Percentiles rank a stretch among this genome's conserved stretches.
phyloP scores from a whole-genome alignment of 169 alveolate species.

The Cryptosporidium ubiquitum region DNA sequence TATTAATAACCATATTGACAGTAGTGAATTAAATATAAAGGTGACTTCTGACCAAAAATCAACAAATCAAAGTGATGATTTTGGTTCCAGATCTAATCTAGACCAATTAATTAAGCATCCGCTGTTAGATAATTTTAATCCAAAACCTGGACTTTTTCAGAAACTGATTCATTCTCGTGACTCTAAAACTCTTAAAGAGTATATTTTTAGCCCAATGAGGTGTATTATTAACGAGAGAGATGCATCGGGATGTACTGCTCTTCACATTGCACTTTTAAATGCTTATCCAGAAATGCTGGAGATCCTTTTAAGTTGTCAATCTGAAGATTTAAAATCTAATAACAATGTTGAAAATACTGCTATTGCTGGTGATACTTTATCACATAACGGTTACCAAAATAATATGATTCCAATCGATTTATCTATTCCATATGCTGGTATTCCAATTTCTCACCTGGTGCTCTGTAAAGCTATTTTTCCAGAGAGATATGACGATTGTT shows the following conservation, averaged over 20 bases:
- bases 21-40: not conserved
- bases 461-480: constrained; percentile 58
- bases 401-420: constrained; percentile 31
- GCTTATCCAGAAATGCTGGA: constrained; percentile 70
- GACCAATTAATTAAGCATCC: not conserved
- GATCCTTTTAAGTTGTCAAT: constrained; percentile 49
- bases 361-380: not conserved
- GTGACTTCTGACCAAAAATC: constrained; percentile 1
- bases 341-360: not conserved
- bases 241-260: constrained; percentile 68
- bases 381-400: not conserved
- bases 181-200: constrained; percentile 44
- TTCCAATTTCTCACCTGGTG: constrained; percentile 56
- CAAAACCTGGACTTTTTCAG: constrained; percentile 64
- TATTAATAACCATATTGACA: not conserved
- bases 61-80: not conserved
- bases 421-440: constrained; percentile 37
- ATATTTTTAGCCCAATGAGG: constrained; percentile 55
- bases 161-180: constrained; percentile 65
- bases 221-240: constrained; percentile 55
- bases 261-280: constrained; percentile 56
- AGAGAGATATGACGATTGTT: constrained; percentile 53
- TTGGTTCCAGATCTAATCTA: not conserved
- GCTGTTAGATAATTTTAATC: constrained; percentile 1
- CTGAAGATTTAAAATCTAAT: not conserved